A percentile compares a stretch with the other conserved stretches of the same genome.
Evolutionary conservation across 106 monocot species (phyloP).

Genomic region (Acorus gramineus): DNA sequence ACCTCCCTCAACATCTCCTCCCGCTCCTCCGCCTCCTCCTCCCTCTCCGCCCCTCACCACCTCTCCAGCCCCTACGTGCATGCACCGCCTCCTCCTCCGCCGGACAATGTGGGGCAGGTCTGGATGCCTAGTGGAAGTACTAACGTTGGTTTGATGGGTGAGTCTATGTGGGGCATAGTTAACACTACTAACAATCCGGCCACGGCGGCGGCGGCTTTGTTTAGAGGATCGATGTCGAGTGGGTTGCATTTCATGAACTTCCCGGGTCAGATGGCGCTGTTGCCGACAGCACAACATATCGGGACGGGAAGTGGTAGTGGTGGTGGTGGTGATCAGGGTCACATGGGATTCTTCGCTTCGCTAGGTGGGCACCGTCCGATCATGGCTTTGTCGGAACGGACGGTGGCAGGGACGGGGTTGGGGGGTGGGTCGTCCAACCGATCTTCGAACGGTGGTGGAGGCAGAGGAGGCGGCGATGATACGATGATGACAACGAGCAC

Average conservation of each 20-base stretch:
- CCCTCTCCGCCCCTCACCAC: constrained; percentile 25
- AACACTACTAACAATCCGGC: not conserved
- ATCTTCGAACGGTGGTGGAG: constrained; percentile 15
- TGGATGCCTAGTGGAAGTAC: not conserved
- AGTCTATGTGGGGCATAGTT: constrained; percentile 36
- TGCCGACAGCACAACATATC: constrained; percentile 40
- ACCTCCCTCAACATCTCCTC: constrained; percentile 82
- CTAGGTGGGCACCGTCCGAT: constrained; percentile 42
- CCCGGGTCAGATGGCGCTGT: constrained; percentile 51
- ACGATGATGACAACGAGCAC: constrained; percentile 62
- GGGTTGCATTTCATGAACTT: constrained; percentile 92
- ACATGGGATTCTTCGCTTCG: constrained; percentile 56
- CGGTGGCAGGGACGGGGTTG: not conserved
- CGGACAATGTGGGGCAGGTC: too few relatives aligned
- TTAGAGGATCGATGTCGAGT: constrained; percentile 41
- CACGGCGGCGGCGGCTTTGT: constrained; percentile 15
- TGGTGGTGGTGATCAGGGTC: constrained; percentile 30
- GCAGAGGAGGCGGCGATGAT: constrained; percentile 33
- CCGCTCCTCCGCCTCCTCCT: constrained; percentile 42
- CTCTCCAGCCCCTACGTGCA: constrained; percentile 2
- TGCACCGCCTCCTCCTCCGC: too few relatives aligned
- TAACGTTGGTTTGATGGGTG: too few relatives aligned
- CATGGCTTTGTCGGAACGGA: not conserved
- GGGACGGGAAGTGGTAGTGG: constrained; percentile 30
- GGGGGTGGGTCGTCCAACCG: constrained; percentile 3